phyloP scores from a whole-genome alignment of 768 basidiomycete genomes.

The Tricholoma sp. region DNA sequence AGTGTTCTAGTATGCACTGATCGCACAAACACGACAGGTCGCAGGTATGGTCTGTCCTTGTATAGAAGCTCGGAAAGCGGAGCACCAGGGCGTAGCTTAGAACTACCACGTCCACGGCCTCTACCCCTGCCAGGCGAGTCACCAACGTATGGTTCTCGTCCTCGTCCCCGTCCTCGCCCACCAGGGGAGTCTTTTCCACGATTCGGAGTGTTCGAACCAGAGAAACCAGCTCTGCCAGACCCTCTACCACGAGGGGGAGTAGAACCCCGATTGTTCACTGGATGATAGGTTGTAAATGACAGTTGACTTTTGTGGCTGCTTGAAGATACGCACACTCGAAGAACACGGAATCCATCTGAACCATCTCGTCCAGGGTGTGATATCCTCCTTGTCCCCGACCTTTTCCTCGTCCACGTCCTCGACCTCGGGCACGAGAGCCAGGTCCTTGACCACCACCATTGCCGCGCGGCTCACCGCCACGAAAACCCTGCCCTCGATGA shows the following conservation, averaged over 20 bases:
- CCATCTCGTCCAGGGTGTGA: slow-evolving; percentile 18
- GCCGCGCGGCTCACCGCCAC: slow-evolving; percentile 9
- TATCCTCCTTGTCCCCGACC: slow-evolving; percentile 13
- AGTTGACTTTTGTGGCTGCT: neutral
- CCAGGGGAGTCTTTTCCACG: slow-evolving; percentile 18
- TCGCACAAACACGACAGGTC: slow-evolving; percentile 68
- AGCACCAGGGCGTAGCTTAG: slow-evolving; percentile 33
- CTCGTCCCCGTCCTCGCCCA: slow-evolving; percentile 15
- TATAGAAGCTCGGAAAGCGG: slow-evolving; percentile 54
- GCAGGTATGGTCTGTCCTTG: slow-evolving; percentile 54
- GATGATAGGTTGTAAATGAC: slow-evolving; percentile 1
- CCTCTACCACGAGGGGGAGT: slow-evolving; percentile 15
- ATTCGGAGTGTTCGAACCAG: slow-evolving; percentile 14
- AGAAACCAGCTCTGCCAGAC: slow-evolving; percentile 9
- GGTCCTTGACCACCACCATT: slow-evolving; percentile 10
- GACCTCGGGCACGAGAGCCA: slow-evolving; percentile 19
- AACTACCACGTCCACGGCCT: slow-evolving; percentile 22
- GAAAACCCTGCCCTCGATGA: slow-evolving; percentile 13
- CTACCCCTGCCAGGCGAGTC: slow-evolving; percentile 8
- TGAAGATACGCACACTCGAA: slow-evolving; percentile 22
- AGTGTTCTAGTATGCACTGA: slow-evolving; percentile 45
- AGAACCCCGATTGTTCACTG: slow-evolving; percentile 12
- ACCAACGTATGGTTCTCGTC: neutral
- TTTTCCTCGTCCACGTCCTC: slow-evolving; percentile 17
- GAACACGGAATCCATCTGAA: slow-evolving; percentile 9